Base-by-base conservation (phyloP, 164 flowering plant species). In the Magnolia kwangsiensis region DNA sequence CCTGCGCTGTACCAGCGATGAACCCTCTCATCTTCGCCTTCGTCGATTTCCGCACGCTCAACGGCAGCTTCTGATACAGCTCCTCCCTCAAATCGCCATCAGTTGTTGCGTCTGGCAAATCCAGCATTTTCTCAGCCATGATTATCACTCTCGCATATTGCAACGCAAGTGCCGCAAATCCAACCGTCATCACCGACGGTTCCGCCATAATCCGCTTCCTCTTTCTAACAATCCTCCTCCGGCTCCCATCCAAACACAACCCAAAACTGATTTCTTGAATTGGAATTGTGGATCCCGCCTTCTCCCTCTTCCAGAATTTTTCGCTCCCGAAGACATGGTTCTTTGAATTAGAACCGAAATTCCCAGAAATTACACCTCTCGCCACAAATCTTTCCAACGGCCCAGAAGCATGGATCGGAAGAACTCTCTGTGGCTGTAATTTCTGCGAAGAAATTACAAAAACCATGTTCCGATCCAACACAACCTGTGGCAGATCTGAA, bases 111-210 rank as follows among this genome's bases (percentile, higher is more conserved):
- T 50, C 49, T 8, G 87, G 80, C 8, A 81, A 61, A 27, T 75
- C 59, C 49, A 91, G 64, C 29, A 76, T 83, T 75, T 69, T 80
- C 81, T 91, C 91, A 63, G 79, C 83, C 8, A 81, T n/a, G 0
- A 86, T 37, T 18, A 94, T 89, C 58, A 92, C 86, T 66, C 89
- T 89, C 0, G 97, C 98, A 74, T 94, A 94, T 0, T 88, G 84
- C 21, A 84, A 1, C 4, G 91, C 87, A 8, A 94, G 85, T 1
- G 91, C 96, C 0, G 93, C 84, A 1, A 88, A 91, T 0, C 98
- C 98, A 0, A 92, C 83, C 2, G 96, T 92, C 3, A 80, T 45
- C 6, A 83, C 77, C 13, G 88, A 80, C 2, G 93, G 91, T 77
- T 81, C 23, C 66, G 51, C 27, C n/a, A 11, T 55, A 16, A 55